Evolutionary conservation across 495 filamentous ascomycete genomes (phyloP).

Genomic region (Aspergillus bridgeri): DNA sequence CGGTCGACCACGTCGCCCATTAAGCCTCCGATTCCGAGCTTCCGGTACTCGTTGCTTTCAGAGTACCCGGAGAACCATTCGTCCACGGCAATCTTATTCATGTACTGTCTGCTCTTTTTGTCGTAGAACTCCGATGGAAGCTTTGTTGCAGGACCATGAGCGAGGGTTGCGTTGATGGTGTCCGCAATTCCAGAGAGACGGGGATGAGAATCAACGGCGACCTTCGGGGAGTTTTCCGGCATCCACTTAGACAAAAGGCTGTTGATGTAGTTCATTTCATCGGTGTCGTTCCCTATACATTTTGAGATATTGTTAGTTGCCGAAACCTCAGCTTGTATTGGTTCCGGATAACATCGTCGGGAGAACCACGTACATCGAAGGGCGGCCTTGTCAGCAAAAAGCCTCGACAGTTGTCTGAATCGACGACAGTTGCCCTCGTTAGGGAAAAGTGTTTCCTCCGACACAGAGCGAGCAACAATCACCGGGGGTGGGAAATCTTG

Average conservation of each 20-base stretch:
- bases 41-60: slow-evolving; percentile 80
- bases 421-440: slow-evolving; percentile 84
- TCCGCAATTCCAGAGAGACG: slow-evolving; percentile 89
- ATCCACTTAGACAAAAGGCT: slow-evolving; percentile 76
- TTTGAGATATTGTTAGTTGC: slow-evolving; percentile 3
- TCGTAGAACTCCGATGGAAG: slow-evolving; percentile 90
- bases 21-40: slow-evolving; percentile 78
- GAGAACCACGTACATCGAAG: slow-evolving; percentile 53
- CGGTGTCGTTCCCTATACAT: slow-evolving; percentile 61
- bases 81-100: slow-evolving; percentile 78
- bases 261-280: slow-evolving; percentile 84
- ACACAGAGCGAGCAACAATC: slow-evolving; percentile 66
- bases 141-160: slow-evolving; percentile 74
- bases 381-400: slow-evolving; percentile 80
- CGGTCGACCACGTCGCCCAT: slow-evolving; percentile 80
- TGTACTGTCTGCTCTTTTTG: slow-evolving; percentile 58
- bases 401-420: slow-evolving; percentile 72
- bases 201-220: slow-evolving; percentile 82
- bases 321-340: neutral
- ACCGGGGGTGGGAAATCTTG: slow-evolving; percentile 65
- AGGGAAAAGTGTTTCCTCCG: slow-evolving; percentile 88
- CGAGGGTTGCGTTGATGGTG: slow-evolving; percentile 82
- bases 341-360: neutral
- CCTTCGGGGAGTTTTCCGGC: slow-evolving; percentile 59
- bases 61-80: slow-evolving; percentile 91